Conservation (phyloP, 495 filamentous ascomycete genomes). For the Tuber brumale region DNA sequence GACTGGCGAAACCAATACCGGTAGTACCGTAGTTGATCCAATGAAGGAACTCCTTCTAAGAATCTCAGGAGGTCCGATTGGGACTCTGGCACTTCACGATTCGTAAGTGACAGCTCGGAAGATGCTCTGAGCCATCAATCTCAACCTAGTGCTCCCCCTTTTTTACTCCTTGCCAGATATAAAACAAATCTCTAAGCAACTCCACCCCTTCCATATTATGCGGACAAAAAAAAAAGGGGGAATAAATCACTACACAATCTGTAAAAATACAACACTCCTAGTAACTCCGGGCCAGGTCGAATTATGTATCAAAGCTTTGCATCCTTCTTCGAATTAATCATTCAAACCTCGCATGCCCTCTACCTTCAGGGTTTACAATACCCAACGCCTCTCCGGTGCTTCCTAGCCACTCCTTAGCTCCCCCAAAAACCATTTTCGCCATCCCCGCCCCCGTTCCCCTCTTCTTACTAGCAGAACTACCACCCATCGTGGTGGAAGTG, state of each 20-base stretch:
- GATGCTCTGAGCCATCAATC: neutral
- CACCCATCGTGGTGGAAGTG: constrained; percentile 58
- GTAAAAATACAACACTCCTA: neutral
- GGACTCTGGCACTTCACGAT: neutral
- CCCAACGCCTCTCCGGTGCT: constrained; percentile 69
- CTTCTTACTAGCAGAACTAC: constrained; percentile 45
- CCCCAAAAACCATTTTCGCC: constrained; percentile 82
- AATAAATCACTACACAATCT: neutral
- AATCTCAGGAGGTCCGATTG: neutral
- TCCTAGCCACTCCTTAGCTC: constrained; percentile 62
- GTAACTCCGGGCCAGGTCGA: neutral
- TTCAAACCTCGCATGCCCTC: constrained; percentile 36
- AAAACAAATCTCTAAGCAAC: neutral
- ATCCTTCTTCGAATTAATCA: constrained; percentile 3
- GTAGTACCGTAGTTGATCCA: neutral
- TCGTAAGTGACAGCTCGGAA: neutral
- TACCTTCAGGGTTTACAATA: constrained; percentile 44
- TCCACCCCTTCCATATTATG: neutral
- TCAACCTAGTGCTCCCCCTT: neutral
- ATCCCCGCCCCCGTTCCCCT: constrained; percentile 68
- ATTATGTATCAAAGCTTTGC: neutral
- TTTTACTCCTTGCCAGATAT: neutral
- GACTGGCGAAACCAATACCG: neutral
- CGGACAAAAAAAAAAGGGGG: neutral
- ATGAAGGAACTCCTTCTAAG: neutral